A percentile compares a stretch with the other conserved stretches of the same genome.
Conservation (phyloP, 306 rosid genomes). For the Vigna unguiculata region DNA sequence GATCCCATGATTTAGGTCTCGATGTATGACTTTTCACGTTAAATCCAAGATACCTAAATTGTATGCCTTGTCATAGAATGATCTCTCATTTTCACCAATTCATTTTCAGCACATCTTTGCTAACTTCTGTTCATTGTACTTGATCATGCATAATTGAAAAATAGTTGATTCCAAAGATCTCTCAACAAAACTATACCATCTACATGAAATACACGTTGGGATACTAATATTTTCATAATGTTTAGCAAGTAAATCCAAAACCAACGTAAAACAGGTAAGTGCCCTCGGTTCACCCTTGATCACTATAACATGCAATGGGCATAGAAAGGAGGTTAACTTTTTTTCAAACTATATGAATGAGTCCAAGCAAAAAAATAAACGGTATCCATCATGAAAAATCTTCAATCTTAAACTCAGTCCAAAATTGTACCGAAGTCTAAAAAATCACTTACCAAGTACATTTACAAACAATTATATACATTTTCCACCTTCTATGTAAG, state of each 20-base stretch:
- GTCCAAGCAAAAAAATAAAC: not conserved
- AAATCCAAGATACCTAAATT: not conserved
- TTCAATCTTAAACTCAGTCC: not conserved
- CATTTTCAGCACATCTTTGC: not conserved
- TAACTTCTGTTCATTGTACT: not conserved
- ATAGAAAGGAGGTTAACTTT: not conserved
- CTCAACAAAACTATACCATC: not conserved
- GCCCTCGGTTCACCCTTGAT: not conserved
- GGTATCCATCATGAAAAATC: not conserved
- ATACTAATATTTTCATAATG: not conserved
- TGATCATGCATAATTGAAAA: not conserved
- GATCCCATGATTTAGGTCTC: not conserved
- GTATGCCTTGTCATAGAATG: not conserved
- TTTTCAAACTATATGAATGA: not conserved
- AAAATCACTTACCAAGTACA: constrained; percentile 22
- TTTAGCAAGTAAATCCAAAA: not conserved
- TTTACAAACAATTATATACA: constrained; percentile 12
- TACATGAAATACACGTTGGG: not conserved
- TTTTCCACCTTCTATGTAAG: constrained; percentile 23
- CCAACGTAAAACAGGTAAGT: not conserved
- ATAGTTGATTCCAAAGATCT: not conserved
- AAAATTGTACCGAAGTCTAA: constrained; percentile 3
- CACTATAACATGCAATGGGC: not conserved
- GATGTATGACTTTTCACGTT: not conserved
- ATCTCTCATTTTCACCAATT: not conserved